Evolutionary conservation across 805 yeast genomes (phyloP).

Genomic region (Yamadazyma nakazawae): DNA sequence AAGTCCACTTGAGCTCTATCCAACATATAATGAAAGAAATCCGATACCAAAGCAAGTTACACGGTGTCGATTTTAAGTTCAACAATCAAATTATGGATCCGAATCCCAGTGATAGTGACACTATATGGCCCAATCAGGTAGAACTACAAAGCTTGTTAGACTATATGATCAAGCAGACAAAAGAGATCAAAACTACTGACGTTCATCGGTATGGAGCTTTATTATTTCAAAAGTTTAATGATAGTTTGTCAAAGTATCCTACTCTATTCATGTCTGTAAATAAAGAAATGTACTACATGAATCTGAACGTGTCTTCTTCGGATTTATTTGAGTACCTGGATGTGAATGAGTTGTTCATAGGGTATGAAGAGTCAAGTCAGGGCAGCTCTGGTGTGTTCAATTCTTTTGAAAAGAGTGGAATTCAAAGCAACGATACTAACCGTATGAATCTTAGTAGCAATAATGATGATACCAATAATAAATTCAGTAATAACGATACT

Average conservation of each 20-base stretch:
- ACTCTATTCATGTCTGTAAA: conserved; percentile 29
- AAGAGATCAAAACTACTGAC: conserved; percentile 5
- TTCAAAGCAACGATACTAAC: not conserved
- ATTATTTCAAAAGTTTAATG: conserved; percentile 9
- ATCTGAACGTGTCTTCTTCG: conserved; percentile 8
- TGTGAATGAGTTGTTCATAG: conserved; percentile 17
- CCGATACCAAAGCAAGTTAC: conserved; percentile 43
- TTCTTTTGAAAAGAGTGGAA: not conserved
- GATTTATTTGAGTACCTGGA: conserved; percentile 23
- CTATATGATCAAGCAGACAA: conserved; percentile 26
- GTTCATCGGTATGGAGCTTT: conserved; percentile 2
- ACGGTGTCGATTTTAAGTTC: conserved; percentile 21
- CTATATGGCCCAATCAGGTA: conserved; percentile 30
- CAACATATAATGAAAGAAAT: conserved; percentile 60
- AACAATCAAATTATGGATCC: conserved; percentile 3
- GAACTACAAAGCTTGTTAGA: conserved; percentile 28
- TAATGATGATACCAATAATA: not conserved
- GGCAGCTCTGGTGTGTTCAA: conserved; percentile 1
- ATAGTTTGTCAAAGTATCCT: conserved; percentile 16
- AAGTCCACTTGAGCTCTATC: conserved; percentile 38
- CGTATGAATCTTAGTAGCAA: not conserved
- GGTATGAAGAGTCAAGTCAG: not conserved
- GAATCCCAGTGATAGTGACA: conserved; percentile 1
- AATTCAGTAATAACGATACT: not conserved
- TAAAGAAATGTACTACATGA: conserved; percentile 15